These are phyloP conservation scores for Nowakowskiella sp. DNA, from an alignment of 192 early-diverging fungal genomes.

Conservation along the genomic window DNA sequence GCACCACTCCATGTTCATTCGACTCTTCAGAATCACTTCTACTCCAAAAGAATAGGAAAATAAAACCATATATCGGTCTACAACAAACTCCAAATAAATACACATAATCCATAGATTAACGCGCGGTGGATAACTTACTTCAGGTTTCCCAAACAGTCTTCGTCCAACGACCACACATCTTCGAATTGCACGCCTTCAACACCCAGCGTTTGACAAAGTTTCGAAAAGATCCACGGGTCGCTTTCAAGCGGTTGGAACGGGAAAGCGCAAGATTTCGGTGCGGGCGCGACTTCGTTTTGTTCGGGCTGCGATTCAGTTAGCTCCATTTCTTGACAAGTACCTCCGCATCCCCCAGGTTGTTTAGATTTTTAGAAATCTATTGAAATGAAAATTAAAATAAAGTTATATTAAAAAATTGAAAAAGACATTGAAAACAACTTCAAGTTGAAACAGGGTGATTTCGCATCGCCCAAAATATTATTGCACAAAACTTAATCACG, in stretches of 20 bases:
- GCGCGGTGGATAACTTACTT: constrained; percentile 5
- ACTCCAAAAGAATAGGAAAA: constrained; percentile 28
- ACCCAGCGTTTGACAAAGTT: constrained; percentile 12
- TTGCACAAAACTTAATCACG: no score
- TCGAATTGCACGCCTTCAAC: constrained; percentile 13
- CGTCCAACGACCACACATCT: constrained; percentile 13
- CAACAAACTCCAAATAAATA: neutral
- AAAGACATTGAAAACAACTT: no score
- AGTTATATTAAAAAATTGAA: no score
- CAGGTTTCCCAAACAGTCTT: constrained; percentile 2
- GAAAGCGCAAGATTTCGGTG: no score
- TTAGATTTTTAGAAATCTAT: no score
- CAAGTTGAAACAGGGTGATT: no score
- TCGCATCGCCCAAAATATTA: no score
- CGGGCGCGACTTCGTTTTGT: no score
- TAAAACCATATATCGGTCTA: constrained; percentile 19
- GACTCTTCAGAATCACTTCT: constrained; percentile 13
- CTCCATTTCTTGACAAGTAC: no score
- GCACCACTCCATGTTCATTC: constrained; percentile 1
- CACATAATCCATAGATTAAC: neutral
- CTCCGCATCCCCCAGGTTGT: no score
- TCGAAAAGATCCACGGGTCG: constrained; percentile 21
- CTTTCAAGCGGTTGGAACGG: constrained; percentile 18
- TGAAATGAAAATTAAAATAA: no score
- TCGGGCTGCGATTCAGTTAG: no score